These are phyloP conservation scores for Colletotrichum tabaci DNA, from an alignment of 2,329 filamentous ascomycete genomes.

Conservation along the genomic window DNA sequence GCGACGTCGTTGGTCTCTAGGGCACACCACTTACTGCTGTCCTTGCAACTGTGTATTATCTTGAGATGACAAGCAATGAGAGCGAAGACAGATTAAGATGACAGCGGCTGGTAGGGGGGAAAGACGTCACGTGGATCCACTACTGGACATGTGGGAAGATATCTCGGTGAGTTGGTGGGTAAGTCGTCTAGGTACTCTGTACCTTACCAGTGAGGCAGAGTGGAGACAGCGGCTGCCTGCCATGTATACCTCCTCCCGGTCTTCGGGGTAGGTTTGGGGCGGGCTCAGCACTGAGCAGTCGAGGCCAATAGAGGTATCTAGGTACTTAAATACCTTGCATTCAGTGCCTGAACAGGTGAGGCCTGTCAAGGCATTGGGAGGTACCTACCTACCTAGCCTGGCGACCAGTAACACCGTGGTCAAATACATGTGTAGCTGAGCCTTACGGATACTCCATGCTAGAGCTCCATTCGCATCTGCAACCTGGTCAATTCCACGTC, in stretches of 20 bases:
- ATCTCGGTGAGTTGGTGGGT: neutral
- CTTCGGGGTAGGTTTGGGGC: neutral
- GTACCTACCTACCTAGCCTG: constrained; percentile 1
- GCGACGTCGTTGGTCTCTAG: constrained; percentile 6
- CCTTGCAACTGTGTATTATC: neutral
- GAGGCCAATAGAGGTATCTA: no score
- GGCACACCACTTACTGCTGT: neutral
- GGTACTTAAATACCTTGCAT: no score
- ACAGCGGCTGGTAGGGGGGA: neutral
- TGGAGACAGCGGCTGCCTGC: neutral
- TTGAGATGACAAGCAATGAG: no score
- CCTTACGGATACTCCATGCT: neutral
- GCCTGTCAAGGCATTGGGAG: neutral
- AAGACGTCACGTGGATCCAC: constrained; percentile 6
- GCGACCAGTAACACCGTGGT: neutral
- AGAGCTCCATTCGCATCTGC: constrained; percentile 36
- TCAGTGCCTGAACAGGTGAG: no score
- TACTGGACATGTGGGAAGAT: neutral
- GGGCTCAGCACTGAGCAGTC: neutral
- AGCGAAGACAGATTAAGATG: no score
- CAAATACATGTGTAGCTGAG: neutral
- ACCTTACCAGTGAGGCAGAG: neutral
- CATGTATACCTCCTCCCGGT: neutral
- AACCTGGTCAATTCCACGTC: constrained; percentile 40
- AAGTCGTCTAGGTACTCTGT: no score